Conservation (phyloP, 176 grass and related monocot genomes). For the Guadua angustifolia region DNA sequence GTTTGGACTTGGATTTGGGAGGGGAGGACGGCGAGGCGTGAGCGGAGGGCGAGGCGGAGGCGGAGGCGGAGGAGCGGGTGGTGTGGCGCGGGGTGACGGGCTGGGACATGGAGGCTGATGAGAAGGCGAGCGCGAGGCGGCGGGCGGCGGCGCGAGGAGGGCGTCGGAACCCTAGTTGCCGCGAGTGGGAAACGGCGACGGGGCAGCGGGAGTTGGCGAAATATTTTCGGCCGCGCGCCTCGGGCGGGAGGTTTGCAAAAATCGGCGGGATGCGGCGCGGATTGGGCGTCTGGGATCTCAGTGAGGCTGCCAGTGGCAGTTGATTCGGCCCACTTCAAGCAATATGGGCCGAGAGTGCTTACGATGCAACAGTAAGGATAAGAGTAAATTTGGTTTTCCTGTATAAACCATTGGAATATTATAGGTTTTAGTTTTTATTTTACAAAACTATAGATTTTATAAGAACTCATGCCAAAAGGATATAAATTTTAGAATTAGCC, state of each 20-base stretch:
- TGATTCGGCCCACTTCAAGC: neutral
- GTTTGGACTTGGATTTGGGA: conserved; percentile 45
- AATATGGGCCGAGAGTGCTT: neutral
- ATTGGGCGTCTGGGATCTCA: neutral
- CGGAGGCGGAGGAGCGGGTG: conserved; percentile 48
- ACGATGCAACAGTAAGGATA: neutral
- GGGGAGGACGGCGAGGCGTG: conserved; percentile 11
- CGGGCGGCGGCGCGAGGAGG: conserved; percentile 4
- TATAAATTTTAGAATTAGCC: too few relatives aligned
- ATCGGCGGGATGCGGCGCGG: neutral
- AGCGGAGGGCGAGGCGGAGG: neutral
- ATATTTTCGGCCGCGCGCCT: conserved; percentile 15
- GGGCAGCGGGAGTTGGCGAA: neutral
- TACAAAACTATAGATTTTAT: too few relatives aligned
- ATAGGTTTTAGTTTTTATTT: too few relatives aligned
- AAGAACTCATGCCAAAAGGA: too few relatives aligned
- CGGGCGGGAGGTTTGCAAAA: neutral
- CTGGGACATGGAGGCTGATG: conserved; percentile 45
- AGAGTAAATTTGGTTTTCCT: too few relatives aligned
- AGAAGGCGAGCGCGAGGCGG: neutral
- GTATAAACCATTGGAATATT: too few relatives aligned
- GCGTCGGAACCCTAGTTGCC: conserved; percentile 43
- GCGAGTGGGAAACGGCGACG: conserved; percentile 34
- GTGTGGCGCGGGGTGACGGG: conserved; percentile 51
- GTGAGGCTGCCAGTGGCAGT: too few relatives aligned